Conservation (phyloP, 2,329 filamentous ascomycete species). For the Beauveria sp. region DNA sequence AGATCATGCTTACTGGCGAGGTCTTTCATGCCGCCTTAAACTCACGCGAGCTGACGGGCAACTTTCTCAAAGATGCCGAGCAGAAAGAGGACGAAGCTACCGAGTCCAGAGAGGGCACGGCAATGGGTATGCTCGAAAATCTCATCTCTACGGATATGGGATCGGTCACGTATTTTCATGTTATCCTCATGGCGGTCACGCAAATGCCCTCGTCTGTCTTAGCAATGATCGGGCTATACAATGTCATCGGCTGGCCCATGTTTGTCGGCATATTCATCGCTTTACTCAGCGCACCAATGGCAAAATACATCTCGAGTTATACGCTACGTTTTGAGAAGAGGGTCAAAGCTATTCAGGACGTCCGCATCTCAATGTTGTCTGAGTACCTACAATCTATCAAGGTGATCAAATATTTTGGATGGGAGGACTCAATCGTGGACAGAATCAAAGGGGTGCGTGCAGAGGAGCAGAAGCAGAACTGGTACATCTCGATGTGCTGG, state of each 20-base stretch:
- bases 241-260: conserved; percentile 47
- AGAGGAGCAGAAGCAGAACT: conserved; percentile 46
- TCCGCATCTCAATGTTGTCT: conserved; percentile 48
- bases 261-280: conserved; percentile 42
- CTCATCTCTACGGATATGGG: conserved; percentile 53
- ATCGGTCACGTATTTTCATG: conserved; percentile 45
- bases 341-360: conserved; percentile 47
- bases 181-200: conserved; percentile 37
- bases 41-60: conserved; percentile 49
- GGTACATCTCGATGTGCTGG: conserved; percentile 42
- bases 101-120: conserved; percentile 29
- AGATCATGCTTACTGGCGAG: conserved; percentile 49
- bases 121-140: conserved; percentile 45
- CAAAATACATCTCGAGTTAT: conserved; percentile 38
- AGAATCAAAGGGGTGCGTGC: conserved; percentile 41
- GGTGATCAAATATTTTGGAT: conserved; percentile 54
- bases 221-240: conserved; percentile 44
- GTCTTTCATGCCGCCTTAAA: conserved; percentile 47
- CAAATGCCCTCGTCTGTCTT: conserved; percentile 33
- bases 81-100: conserved; percentile 19
- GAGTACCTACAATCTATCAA: conserved; percentile 51
- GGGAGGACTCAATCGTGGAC: conserved; percentile 45
- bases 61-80: conserved; percentile 33
- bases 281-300: conserved; percentile 39
- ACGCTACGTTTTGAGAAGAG: conserved; percentile 40